phyloP scores from a whole-genome alignment of 208 protist genomes.

The Kentomonas sorsogonicus region DNA sequence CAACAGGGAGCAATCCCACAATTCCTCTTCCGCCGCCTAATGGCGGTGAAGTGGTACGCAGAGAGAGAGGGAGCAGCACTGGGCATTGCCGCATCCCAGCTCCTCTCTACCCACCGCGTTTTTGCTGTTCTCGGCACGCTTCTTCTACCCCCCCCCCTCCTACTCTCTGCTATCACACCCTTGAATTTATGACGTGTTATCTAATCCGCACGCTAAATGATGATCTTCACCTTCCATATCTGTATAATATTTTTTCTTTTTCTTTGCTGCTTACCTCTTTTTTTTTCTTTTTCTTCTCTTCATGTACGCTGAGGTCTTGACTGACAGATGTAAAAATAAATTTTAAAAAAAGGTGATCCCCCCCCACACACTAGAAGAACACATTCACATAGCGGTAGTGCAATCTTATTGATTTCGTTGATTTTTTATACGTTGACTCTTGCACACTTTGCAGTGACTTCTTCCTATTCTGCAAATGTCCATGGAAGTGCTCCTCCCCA shows the following conservation, averaged over 20 bases:
- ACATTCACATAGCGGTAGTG: too few relatives aligned
- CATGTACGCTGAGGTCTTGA: neutral
- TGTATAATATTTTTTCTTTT: conserved; percentile 7
- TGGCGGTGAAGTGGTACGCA: too few relatives aligned
- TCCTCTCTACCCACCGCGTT: too few relatives aligned
- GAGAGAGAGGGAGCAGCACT: too few relatives aligned
- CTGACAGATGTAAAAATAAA: neutral
- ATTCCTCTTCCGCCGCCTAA: too few relatives aligned
- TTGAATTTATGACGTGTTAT: neutral
- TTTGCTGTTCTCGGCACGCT: too few relatives aligned
- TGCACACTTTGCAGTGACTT: conserved; percentile 12
- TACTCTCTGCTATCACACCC: neutral
- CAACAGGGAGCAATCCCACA: too few relatives aligned
- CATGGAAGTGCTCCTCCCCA: too few relatives aligned
- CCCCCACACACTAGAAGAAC: neutral
- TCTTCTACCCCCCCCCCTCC: neutral
- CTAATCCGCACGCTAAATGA: neutral
- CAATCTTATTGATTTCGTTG: conserved; percentile 1
- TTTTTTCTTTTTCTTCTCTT: conserved; percentile 10
- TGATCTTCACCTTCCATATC: neutral
- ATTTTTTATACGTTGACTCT: conserved; percentile 5
- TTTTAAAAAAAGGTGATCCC: neutral
- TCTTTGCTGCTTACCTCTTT: neutral
- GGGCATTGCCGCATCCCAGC: too few relatives aligned
- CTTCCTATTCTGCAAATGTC: too few relatives aligned